A percentile compares a stretch with the other conserved stretches of the same genome.
Evolutionary conservation across 2,329 filamentous ascomycete genomes (phyloP).

Genomic region (Cryphonectria japonica): DNA sequence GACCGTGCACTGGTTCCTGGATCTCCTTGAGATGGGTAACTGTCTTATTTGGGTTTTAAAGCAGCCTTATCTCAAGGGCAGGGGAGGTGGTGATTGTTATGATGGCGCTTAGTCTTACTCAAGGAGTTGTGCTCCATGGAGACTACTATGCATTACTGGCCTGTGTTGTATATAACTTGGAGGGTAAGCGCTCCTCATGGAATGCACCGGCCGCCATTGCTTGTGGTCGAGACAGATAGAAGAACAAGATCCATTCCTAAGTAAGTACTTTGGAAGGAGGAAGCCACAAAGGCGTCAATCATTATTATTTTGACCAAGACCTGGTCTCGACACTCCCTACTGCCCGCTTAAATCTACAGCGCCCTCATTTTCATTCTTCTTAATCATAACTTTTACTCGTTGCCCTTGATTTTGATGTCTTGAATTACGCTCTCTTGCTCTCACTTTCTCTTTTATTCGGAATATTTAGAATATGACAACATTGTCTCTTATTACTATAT

Average conservation of each 20-base stretch:
- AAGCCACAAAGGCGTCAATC: neutral
- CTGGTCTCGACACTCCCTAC: neutral
- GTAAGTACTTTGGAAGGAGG: neutral
- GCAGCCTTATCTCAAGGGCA: neutral
- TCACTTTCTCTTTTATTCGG: neutral
- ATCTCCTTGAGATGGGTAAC: neutral
- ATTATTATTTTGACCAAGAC: neutral
- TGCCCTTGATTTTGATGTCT: neutral
- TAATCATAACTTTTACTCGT: neutral
- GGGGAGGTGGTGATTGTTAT: constrained; percentile 10
- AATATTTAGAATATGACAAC: neutral
- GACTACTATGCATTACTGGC: neutral
- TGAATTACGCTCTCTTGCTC: neutral
- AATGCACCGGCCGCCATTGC: constrained; percentile 13
- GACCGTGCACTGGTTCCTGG: neutral
- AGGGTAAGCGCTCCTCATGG: constrained; percentile 13
- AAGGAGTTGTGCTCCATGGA: constrained; percentile 10
- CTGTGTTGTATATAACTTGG: constrained; percentile 18
- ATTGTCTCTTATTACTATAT: neutral
- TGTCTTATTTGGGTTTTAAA: constrained; percentile 17
- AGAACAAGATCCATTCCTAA: constrained; percentile 2
- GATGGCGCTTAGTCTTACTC: constrained; percentile 1
- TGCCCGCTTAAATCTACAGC: neutral
- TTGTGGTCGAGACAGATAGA: constrained; percentile 16
- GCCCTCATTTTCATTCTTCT: neutral